Evolutionary conservation across 257 asterid genomes (phyloP), one percentile per base, ranked within the genome.

Genomic region (Scutellaria baicalensis): DNA sequence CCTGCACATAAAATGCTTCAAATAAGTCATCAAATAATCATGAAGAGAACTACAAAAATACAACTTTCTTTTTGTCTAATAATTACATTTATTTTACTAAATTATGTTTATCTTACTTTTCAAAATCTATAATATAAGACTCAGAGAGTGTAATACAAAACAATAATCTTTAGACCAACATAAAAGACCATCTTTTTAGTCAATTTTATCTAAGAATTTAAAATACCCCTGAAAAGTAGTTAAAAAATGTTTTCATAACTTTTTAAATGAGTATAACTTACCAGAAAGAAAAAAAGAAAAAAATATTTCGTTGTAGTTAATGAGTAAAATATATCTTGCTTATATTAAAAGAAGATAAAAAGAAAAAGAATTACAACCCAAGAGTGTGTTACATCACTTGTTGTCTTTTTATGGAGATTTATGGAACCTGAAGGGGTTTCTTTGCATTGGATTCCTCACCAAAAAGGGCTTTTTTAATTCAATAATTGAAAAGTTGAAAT

Each of bases 401-500:
- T 0, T 42, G n/a, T 57, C 44, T 11, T 69, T 69, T 51, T 57
- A 55, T 54, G 54, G 23, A 55, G 45, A 59, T 64, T 61, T 33
- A 8, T 35, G 69, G 61, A 71, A 50, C 35, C 59, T 68, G 44
- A 40, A 77, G 36, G 56, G 38, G 49, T 12, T 60, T 16, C 54
- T 58, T 66, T 74, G 83, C 92, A 73, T 86, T 71, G 92, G 92
- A 86, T 86, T 83, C 92, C 84, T 81, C 90, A 59, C 83, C 89
- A 70, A 83, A 84, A 82, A 61, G 58, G 64, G n/a, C 9, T 20
- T 63, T 54, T 51, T 57, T 71, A 0, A 40, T 57, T 49, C 56
- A 69, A 17, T 72, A n/a, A 69, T 62, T 27, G 55, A 56, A 36
- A 65, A 66, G 48, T 35, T 62, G 51, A 50, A 61, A 40, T 7